phyloP scores from a whole-genome alignment of 768 basidiomycete species.

The Phylloporus rhodoxanthus region DNA sequence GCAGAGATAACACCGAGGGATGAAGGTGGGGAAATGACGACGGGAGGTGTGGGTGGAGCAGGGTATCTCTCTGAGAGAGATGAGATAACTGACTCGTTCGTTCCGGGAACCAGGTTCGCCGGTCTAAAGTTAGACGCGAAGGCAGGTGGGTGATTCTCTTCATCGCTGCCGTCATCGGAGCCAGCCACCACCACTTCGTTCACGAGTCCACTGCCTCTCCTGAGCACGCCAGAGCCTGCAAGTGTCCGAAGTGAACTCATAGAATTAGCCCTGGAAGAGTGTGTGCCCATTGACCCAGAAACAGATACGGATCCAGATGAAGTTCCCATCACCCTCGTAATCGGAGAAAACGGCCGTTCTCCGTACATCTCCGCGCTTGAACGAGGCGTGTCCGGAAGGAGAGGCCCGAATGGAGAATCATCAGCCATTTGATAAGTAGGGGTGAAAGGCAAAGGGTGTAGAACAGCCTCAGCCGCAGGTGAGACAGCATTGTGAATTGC shows the following conservation, averaged over 20 bases:
- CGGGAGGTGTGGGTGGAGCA: slow-evolving; percentile 23
- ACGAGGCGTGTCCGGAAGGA: slow-evolving; percentile 26
- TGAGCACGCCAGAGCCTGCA: slow-evolving; percentile 5
- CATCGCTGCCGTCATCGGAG: slow-evolving; percentile 1
- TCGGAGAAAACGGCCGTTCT: slow-evolving; percentile 26
- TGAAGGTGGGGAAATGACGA: slow-evolving; percentile 22
- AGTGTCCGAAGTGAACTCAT: slow-evolving; percentile 4
- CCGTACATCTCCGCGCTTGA: slow-evolving; percentile 26
- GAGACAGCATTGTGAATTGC: slow-evolving; percentile 6
- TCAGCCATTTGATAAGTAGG: slow-evolving; percentile 17
- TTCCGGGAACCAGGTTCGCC: background rate
- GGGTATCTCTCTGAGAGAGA: slow-evolving; percentile 31
- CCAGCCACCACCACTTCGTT: slow-evolving; percentile 6
- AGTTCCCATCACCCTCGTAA: slow-evolving; percentile 20
- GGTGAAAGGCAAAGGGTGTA: slow-evolving; percentile 13
- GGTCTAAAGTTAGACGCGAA: slow-evolving; percentile 1
- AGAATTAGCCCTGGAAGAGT: slow-evolving; percentile 13
- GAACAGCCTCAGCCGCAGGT: background rate
- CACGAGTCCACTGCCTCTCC: slow-evolving; percentile 16
- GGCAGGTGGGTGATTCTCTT: background rate
- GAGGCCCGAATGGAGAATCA: slow-evolving; percentile 28
- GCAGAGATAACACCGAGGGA: slow-evolving; percentile 20
- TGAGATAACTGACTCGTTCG: slow-evolving; percentile 10
- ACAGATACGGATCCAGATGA: slow-evolving; percentile 3
- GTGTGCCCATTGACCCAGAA: slow-evolving; percentile 1